Base-by-base conservation (phyloP, 495 filamentous ascomycete genomes). In the Penicillium antarcticum region DNA sequence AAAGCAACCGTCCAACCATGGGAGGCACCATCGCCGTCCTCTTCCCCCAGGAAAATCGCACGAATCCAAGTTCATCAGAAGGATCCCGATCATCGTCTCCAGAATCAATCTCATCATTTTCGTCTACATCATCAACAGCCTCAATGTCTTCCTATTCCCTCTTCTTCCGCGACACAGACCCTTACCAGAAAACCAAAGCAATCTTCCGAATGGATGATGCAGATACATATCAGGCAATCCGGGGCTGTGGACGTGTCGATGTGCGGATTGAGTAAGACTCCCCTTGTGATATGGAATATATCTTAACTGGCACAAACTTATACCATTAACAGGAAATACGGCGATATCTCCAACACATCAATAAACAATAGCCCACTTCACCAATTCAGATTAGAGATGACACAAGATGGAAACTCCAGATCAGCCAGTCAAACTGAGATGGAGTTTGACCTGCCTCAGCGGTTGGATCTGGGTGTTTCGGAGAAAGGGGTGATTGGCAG, bases 381-480 rank as follows among this genome's bases (percentile, higher is more conserved):
- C 19, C 42, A 48, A 6, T 71, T 71, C 47, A 42, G 33, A 14
- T 24, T 73, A 8, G 44, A 61, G 12, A 38, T 66, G 29, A 10
- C 37, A 3, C 38, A 47, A 12, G 35, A 45, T 10, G 31, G 41
- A 18, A 19, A 24, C 21, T 50, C 40, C n/a, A 48, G 23, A 5
- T 14, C 43, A 0, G 31, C 29, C 11, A 17, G 16, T 13, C 33
- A 42, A 12, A 26, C 33, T 34, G 60, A 63, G 41, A 62, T 75
- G 21, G 81, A 81, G 52, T 75, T 81, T 3, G 63, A 73, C 52
- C 65, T 84, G 17, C 80, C 86, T 4, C 70, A 78, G 32, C 76
- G 82, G 52, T 57, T 87, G 60, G 82, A 80, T 64, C 67, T 87
- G 68, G 77, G 67, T 6, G 63, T 73, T 26, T 75, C 72, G 12